A percentile compares a stretch with the other conserved stretches of the same genome.
Conservation (phyloP, 176 grass and related monocot species). For the Zea luxurians region DNA sequence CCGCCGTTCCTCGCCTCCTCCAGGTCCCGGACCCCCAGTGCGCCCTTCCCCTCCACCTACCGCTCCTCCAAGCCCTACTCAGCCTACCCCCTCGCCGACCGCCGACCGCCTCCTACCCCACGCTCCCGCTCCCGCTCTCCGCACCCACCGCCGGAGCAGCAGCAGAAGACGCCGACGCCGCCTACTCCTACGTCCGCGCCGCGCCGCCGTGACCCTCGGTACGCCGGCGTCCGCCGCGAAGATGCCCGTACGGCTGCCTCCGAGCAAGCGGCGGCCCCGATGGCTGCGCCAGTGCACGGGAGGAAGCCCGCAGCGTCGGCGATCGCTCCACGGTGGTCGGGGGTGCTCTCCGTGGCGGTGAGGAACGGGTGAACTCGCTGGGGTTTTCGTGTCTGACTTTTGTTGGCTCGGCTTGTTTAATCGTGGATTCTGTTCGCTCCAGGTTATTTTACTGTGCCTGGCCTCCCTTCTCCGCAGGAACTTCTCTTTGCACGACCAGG, state of each 20-base stretch:
- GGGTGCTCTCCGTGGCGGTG: slow-evolving; percentile 29
- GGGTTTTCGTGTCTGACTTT: slow-evolving; percentile 35
- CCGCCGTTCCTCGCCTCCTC: slow-evolving; percentile 51
- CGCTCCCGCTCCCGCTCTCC: slow-evolving; percentile 47
- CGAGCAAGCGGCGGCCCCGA: background rate
- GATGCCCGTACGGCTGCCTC: slow-evolving; percentile 11
- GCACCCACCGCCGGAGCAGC: slow-evolving; percentile 29
- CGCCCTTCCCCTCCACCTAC: slow-evolving; percentile 59
- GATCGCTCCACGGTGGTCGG: slow-evolving; percentile 19
- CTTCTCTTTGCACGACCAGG: slow-evolving; percentile 55
- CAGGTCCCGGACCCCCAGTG: slow-evolving; percentile 29
- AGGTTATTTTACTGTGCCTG: slow-evolving; percentile 51
- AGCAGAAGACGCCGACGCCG: background rate
- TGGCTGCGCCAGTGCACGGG: background rate
- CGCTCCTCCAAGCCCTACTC: slow-evolving; percentile 53
- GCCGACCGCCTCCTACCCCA: slow-evolving; percentile 36
- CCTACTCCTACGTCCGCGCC: slow-evolving; percentile 20
- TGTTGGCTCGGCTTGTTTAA: slow-evolving; percentile 26
- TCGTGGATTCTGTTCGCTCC: slow-evolving; percentile 11
- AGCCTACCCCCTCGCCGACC: slow-evolving; percentile 43
- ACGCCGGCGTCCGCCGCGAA: slow-evolving; percentile 49
- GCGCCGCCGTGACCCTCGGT: slow-evolving; percentile 48
- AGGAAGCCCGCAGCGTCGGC: slow-evolving; percentile 5
- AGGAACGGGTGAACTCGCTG: background rate
- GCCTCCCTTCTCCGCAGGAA: slow-evolving; percentile 58